Base-by-base conservation (phyloP, 257 asterid species). In the Striga asiatica region DNA sequence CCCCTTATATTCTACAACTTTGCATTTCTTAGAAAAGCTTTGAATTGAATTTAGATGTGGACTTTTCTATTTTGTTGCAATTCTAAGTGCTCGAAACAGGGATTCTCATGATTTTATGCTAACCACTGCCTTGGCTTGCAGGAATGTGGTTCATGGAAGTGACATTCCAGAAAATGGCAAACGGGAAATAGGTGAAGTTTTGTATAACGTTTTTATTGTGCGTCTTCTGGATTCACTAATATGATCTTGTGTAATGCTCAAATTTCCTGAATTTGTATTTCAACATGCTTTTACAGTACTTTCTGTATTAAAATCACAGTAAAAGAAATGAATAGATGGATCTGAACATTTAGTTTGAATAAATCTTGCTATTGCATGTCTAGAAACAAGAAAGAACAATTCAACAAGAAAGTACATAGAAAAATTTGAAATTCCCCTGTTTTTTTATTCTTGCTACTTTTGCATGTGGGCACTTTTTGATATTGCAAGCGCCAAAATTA, bases 111-210 rank as follows among this genome's bases (percentile, higher is more conserved):
- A 2, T 47, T 17, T 31, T 56, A 10, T 27, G 56, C 17, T 63
- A 19, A n/a, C n/a, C n/a, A n/a, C n/a, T n/a, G n/a, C n/a, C n/a
- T n/a, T 69, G 43, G 12, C 28, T 61, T 64, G 38, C 89, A 89
- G 98, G 84, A 89, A 89, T 62, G 96, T 89, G 68, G 82, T 89
- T 67, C 96, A 89, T 68, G 98, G 98, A 58, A 89, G 98, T 58
- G 96, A 89, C 66, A 89, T 93, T 72, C 88, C 95, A 47, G 95
- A 89, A 43, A 86, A 86, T 21, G 96, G 98, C 66, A 66, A 73
- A 50, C 81, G 94, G 17, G 96, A 89, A 73, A 86, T 76, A 76
- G 96, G 97, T 89, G 74, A 70, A 5, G 7, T 19, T 25, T 28
- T 20, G 18, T 35, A 6, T 3, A 14, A 34, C 24, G 18, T 23